Conservation (phyloP, 805 yeast species). For the Candida patagonica region DNA sequence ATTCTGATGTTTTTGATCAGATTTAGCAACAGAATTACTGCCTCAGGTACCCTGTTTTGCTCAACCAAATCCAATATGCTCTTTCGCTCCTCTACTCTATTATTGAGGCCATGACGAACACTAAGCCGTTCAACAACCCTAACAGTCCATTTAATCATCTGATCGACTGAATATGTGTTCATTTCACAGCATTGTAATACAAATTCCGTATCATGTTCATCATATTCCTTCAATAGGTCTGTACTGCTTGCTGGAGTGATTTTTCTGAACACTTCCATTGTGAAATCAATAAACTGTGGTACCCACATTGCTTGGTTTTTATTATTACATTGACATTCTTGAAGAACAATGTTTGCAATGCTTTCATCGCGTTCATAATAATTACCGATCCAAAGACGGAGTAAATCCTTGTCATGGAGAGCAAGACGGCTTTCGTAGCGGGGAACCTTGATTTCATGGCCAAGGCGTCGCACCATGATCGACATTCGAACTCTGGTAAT, state of each 20-base stretch:
- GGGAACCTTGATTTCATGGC: background rate
- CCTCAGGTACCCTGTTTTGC: background rate
- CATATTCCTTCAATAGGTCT: slow-evolving; percentile 3
- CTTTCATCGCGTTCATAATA: slow-evolving; percentile 2
- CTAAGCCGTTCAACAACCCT: background rate
- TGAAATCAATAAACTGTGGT: slow-evolving; percentile 11
- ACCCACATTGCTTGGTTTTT: slow-evolving; percentile 12
- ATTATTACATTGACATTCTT: background rate
- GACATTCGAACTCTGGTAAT: slow-evolving; percentile 1
- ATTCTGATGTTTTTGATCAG: background rate
- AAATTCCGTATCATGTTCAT: slow-evolving; percentile 13
- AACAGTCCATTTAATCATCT: slow-evolving; percentile 1
- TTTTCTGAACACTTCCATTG: slow-evolving; percentile 6
- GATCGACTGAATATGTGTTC: slow-evolving; percentile 9
- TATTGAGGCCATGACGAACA: no score
- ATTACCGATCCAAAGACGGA: slow-evolving; percentile 9
- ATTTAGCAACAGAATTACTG: background rate
- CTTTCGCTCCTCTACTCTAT: background rate
- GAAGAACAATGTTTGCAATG: background rate
- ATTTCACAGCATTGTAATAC: slow-evolving; percentile 11
- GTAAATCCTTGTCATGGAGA: slow-evolving; percentile 6
- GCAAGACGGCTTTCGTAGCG: slow-evolving; percentile 11
- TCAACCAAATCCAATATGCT: background rate
- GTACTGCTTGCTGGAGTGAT: slow-evolving; percentile 6
- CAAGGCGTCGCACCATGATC: background rate